Evolutionary conservation across 2,329 filamentous ascomycete genomes (phyloP), one percentile per base, ranked within the genome.

Genomic region (Xylaria sp.): DNA sequence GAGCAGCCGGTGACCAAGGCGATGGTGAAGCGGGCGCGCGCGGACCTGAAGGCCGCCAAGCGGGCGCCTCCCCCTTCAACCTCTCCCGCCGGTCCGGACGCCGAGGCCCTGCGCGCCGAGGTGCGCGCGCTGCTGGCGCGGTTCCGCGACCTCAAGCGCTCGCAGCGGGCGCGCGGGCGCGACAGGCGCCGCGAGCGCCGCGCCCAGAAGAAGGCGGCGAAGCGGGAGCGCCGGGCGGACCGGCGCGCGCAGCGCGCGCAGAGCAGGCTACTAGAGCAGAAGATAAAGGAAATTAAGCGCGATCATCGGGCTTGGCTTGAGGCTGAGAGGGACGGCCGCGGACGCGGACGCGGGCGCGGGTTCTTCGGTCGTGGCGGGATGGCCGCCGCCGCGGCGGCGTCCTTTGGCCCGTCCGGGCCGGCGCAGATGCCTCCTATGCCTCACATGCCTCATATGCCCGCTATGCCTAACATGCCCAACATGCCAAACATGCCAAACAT

Each of bases 1-100:
- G 76, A 82, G 0, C 72, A 79, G 46, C 72, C 75, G 5, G 75
- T 81, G 57, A 82, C 77, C 7, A 78, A 71, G 54, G 70, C 73
- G 4, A 73, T 74, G 21, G 66, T 84, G 2, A 69, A 71, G 40
- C 61, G 71, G 21, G 68, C 80, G 2, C 73, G 69, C 29, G 63
- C 72, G 11, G 71, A 80, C 21, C 74, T 84, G 51, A 77, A 77
- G 49, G 66, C 69, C 1, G 72, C 70, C 13, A 74, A 70, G 53
- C 63, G 54, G 8, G 39, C 11, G 29, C 11, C 4, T 7, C 11
- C 29, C 52, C 19, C 44, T 57, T 24, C 39, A 21, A 19, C 46
- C 39, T 29, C 44, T 26, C 6, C 24, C 24, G 29, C 37, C 50
- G 37, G 42, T n/a, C n/a, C 43, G 39, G 42, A 51, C 46, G 37